Evolutionary conservation across 306 rosid species (phyloP).

Genomic region (Spatholobus suberectus): DNA sequence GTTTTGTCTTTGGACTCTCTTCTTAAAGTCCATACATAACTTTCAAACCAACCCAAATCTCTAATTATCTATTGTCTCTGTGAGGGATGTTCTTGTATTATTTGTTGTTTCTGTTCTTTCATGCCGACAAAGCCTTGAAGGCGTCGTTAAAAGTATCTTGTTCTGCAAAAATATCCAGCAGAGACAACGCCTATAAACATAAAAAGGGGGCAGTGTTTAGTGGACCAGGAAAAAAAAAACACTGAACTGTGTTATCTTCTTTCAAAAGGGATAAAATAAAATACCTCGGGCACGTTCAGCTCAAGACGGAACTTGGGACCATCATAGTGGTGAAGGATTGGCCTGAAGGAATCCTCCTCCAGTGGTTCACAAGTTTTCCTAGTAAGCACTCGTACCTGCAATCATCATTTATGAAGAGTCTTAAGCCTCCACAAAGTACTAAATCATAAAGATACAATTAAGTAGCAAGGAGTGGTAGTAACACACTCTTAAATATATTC

Average conservation of each 20-base stretch:
- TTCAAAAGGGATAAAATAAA: not conserved
- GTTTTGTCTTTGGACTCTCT: slow-evolving; percentile 34
- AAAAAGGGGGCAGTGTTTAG: slow-evolving; percentile 25
- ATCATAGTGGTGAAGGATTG: slow-evolving; percentile 97
- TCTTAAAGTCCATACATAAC: slow-evolving; percentile 35
- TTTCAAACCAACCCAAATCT: slow-evolving; percentile 41
- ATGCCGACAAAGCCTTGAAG: slow-evolving; percentile 44
- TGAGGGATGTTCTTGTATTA: slow-evolving; percentile 34
- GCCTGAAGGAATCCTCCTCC: slow-evolving; percentile 98
- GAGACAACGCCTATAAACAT: slow-evolving; percentile 81
- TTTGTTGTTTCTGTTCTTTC: slow-evolving; percentile 34
- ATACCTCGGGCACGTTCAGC: slow-evolving; percentile 89
- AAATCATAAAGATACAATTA: not conserved
- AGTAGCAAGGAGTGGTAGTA: no score
- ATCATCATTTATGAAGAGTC: slow-evolving; percentile 8
- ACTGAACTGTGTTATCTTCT: not conserved
- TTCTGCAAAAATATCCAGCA: slow-evolving; percentile 85
- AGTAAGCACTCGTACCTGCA: slow-evolving; percentile 78
- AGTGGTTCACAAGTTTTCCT: slow-evolving; percentile 86
- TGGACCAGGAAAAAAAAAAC: not conserved
- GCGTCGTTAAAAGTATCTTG: slow-evolving; percentile 51
- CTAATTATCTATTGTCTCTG: slow-evolving; percentile 29
- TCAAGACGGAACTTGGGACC: slow-evolving; percentile 99
- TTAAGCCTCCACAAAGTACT: slow-evolving; percentile 1
- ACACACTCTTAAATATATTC: no score